A percentile compares a stretch with the other conserved stretches of the same genome.
phyloP scores from a whole-genome alignment of 148 eudicot species.

The Rhododendron simsii region DNA sequence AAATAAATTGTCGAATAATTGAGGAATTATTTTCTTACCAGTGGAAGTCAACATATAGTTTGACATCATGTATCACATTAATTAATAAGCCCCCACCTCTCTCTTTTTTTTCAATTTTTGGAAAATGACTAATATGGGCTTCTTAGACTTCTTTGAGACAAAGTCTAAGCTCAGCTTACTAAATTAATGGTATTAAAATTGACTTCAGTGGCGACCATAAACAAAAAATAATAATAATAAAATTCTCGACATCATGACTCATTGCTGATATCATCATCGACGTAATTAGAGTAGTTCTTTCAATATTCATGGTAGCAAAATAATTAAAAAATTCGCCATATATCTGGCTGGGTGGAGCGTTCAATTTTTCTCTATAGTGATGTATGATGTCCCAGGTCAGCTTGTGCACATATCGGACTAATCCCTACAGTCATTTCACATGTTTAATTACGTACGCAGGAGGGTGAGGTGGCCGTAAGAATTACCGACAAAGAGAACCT shows the following conservation, averaged over 20 bases:
- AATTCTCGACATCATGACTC: not conserved
- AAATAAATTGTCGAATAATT: too few relatives aligned
- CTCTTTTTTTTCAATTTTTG: not conserved
- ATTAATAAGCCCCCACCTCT: too few relatives aligned
- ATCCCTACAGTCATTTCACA: too few relatives aligned
- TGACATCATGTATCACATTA: not conserved
- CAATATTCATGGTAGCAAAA: not conserved
- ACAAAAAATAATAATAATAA: not conserved
- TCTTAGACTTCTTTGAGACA: not conserved
- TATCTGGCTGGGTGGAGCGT: not conserved
- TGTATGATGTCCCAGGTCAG: too few relatives aligned
- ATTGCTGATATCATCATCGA: not conserved
- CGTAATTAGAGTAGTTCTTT: not conserved
- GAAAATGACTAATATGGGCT: not conserved
- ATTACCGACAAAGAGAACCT: too few relatives aligned
- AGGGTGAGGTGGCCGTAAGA: too few relatives aligned
- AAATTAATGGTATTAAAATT: not conserved
- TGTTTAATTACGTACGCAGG: too few relatives aligned
- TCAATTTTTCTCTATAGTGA: not conserved
- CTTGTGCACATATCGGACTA: too few relatives aligned
- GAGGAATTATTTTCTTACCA: too few relatives aligned
- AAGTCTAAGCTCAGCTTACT: not conserved
- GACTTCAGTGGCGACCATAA: not conserved
- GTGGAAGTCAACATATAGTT: not conserved
- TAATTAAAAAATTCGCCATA: not conserved